Evolutionary conservation across 2,329 filamentous ascomycete species (phyloP).

Genomic region (Zarea fungicola): DNA sequence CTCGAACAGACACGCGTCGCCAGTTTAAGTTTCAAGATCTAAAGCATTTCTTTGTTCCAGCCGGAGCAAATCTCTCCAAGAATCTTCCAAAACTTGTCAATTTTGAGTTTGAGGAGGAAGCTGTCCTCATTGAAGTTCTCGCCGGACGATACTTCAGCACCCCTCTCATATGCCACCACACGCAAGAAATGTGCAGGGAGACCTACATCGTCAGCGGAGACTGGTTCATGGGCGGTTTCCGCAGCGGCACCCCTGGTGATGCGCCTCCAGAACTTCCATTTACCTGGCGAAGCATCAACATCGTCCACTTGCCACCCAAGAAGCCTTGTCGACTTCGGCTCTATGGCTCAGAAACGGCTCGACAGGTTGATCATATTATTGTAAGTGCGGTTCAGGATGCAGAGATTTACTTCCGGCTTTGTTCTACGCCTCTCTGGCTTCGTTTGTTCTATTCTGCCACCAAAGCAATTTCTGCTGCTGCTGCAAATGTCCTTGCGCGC

Average conservation of each 20-base stretch:
- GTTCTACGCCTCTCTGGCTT: slow-evolving; percentile 3
- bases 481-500: not conserved
- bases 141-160: not conserved
- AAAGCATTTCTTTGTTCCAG: not conserved
- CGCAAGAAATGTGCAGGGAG: not conserved
- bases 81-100: not conserved
- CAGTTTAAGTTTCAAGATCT: not conserved
- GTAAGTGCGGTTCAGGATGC: not conserved
- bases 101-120: not conserved
- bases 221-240: not conserved
- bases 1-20: not conserved
- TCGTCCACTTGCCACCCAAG: not conserved
- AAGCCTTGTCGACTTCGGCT: not conserved
- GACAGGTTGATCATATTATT: slow-evolving; percentile 2
- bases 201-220: not conserved
- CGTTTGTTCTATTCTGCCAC: not conserved
- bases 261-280: not conserved
- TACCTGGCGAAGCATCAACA: not conserved
- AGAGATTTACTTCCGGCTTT: not conserved
- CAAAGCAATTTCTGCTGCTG: not conserved
- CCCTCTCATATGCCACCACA: not conserved
- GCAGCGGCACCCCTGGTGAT: not conserved
- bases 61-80: not conserved
- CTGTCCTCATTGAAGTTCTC: not conserved
- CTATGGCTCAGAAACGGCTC: not conserved